phyloP scores from a whole-genome alignment of 768 basidiomycete genomes.

The Termitomyces eurrhizus region DNA sequence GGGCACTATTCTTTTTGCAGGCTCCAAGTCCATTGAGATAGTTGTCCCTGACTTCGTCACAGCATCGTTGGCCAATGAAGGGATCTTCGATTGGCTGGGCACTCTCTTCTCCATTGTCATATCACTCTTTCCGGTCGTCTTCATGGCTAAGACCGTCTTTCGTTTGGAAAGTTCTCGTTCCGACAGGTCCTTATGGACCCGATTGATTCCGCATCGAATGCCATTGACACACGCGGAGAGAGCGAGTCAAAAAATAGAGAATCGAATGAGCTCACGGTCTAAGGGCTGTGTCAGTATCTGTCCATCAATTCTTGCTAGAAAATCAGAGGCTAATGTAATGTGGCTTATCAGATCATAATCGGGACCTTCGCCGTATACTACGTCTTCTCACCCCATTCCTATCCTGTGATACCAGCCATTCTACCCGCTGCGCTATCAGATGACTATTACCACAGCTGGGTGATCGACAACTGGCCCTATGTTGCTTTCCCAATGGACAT shows the following conservation, averaged over 20 bases:
- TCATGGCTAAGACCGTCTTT: slow-evolving; percentile 24
- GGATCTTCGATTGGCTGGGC: slow-evolving; percentile 4
- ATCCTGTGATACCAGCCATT: slow-evolving; percentile 7
- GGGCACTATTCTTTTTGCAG: slow-evolving; percentile 20
- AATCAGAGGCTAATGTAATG: not conserved
- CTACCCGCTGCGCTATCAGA: slow-evolving; percentile 3
- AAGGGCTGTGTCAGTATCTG: slow-evolving; percentile 9
- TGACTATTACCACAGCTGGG: slow-evolving; percentile 9
- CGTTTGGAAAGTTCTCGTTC: slow-evolving; percentile 21
- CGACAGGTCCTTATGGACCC: slow-evolving; percentile 1
- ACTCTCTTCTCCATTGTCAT: slow-evolving; percentile 1
- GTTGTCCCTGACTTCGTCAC: slow-evolving; percentile 4
- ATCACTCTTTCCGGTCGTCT: slow-evolving; percentile 12
- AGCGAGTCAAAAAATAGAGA: slow-evolving; percentile 22
- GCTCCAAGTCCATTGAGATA: slow-evolving; percentile 8
- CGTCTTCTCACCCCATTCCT: slow-evolving; percentile 6
- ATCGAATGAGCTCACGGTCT: slow-evolving; percentile 10
- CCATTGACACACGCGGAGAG: slow-evolving; percentile 27
- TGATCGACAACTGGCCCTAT: slow-evolving; percentile 8
- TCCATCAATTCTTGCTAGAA: not conserved
- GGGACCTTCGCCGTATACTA: slow-evolving; percentile 5
- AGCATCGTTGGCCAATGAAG: not conserved
- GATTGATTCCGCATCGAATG: slow-evolving; percentile 20
- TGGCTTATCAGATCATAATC: slow-evolving; percentile 9
- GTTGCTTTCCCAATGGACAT: slow-evolving; percentile 9